These are phyloP conservation scores for Aspergillus leporis DNA, from an alignment of 495 filamentous ascomycete species.

Conservation along the genomic window DNA sequence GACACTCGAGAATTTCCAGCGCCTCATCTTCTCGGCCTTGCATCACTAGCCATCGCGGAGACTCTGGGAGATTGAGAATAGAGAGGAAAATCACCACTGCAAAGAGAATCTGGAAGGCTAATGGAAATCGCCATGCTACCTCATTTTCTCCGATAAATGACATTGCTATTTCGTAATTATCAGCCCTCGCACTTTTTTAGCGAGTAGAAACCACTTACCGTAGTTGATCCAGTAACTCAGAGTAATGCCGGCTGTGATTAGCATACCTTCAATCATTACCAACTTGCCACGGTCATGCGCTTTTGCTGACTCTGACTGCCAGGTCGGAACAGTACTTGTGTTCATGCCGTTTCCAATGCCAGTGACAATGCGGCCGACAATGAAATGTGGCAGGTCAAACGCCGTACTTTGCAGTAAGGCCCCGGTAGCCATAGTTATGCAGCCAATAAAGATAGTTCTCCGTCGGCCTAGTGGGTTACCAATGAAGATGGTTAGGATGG, in stretches of 20 bases:
- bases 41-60: constrained; percentile 70
- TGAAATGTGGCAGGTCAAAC: constrained; percentile 60
- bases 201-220: constrained; percentile 31
- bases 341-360: constrained; percentile 68
- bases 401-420: constrained; percentile 64
- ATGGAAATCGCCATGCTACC: constrained; percentile 71
- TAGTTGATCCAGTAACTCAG: constrained; percentile 75
- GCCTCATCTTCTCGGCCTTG: constrained; percentile 64
- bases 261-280: constrained; percentile 72
- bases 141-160: constrained; percentile 55
- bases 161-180: constrained; percentile 33
- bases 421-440: constrained; percentile 64
- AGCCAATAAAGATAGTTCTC: constrained; percentile 66
- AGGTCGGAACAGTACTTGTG: constrained; percentile 47
- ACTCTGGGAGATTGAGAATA: constrained; percentile 65
- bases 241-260: constrained; percentile 67
- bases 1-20: constrained; percentile 58
- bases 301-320: constrained; percentile 68
- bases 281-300: constrained; percentile 70
- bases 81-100: constrained; percentile 58
- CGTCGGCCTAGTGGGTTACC: constrained; percentile 70
- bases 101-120: constrained; percentile 71
- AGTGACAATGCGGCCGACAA: constrained; percentile 65
- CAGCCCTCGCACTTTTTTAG: background rate
- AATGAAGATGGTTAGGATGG: constrained; percentile 67